Base-by-base conservation (phyloP, 768 basidiomycete species). In the Polyporus arcularius region DNA sequence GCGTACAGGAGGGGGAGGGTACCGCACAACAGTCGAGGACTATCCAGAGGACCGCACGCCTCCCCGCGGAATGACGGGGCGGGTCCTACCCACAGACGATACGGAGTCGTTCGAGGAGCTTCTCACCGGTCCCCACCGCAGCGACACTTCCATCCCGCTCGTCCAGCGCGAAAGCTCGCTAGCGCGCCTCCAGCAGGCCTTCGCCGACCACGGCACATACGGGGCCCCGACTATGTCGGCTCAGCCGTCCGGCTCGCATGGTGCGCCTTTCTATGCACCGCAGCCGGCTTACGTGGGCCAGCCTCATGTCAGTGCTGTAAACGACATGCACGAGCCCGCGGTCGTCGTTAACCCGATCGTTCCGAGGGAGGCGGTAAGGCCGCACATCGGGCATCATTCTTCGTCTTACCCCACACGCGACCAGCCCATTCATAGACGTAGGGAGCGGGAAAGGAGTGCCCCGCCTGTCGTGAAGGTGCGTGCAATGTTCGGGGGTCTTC, bases 141-240 rank as follows among this genome's bases (percentile, higher is more conserved):
- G 48, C 45, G 68, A 68, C 57, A 61, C 40, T 45, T 55, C 66
- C 8, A 53, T 70, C 6, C 71, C 71, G 11, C 65, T 70, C 52
- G 68, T 70, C 8, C 69, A 72, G 56, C 65, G 71, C 12, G 69
- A 72, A 55, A 70, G 67, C 58, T 70, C 71, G 7, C 60, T 69
- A 5, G 58, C 64, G 15, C 69, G 71, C 21, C 57, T 72, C 1
- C 67, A 67, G 54, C 65, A 69, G 8, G 69, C 66, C 4, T 72
- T 72, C 57, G 63, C 68, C 4, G 69, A 69, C 57, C 62, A 68
- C 49, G 68, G 57, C 30, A 50, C 62, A 9, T 67, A 61, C 47
- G 61, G 21, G 21, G 21, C 61, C 0, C 63, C 63, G 11, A 56
- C 66, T 12, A 51, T 61, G 7, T 58, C 67, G 3, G 62, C 67